These are phyloP conservation scores for Metarhizium album DNA, from an alignment of 2,329 filamentous ascomycete species.

Conservation along the genomic window DNA sequence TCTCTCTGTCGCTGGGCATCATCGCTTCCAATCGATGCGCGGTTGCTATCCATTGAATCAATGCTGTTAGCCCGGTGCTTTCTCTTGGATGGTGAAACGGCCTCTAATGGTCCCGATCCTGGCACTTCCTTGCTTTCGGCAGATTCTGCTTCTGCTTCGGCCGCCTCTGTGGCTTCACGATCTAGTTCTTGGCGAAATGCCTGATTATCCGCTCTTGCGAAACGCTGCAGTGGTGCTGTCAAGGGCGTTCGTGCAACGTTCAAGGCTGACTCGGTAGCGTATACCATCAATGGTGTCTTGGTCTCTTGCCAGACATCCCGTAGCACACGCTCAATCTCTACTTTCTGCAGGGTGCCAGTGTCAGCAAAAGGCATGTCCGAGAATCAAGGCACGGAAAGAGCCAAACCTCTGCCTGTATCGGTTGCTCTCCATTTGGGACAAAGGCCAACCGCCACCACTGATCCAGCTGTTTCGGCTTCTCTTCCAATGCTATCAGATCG, in stretches of 20 bases:
- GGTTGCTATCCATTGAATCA: constrained; percentile 36
- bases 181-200: constrained; percentile 39
- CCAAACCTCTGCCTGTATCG: constrained; percentile 39
- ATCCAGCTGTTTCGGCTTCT: constrained; percentile 22
- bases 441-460: constrained; percentile 48
- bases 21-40: constrained; percentile 33
- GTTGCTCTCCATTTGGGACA: constrained; percentile 24
- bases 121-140: constrained; percentile 10
- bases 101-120: constrained; percentile 19
- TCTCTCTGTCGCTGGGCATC: too few species aligned
- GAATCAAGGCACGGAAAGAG: neutral
- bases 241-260: constrained; percentile 23
- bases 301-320: constrained; percentile 36
- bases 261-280: constrained; percentile 41
- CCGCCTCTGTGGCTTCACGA: constrained; percentile 21
- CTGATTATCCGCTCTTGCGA: constrained; percentile 40
- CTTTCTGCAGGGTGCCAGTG: constrained; percentile 27
- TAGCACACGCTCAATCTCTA: constrained; percentile 33
- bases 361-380: neutral
- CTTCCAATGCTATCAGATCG: constrained; percentile 32
- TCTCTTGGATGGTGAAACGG: constrained; percentile 33
- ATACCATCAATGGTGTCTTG: constrained; percentile 38
- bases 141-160: constrained; percentile 11
- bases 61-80: constrained; percentile 35
- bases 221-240: constrained; percentile 30